Conservation (phyloP, 371 early-diverging fungal species). For the Blastocladiella emersonii region DNA sequence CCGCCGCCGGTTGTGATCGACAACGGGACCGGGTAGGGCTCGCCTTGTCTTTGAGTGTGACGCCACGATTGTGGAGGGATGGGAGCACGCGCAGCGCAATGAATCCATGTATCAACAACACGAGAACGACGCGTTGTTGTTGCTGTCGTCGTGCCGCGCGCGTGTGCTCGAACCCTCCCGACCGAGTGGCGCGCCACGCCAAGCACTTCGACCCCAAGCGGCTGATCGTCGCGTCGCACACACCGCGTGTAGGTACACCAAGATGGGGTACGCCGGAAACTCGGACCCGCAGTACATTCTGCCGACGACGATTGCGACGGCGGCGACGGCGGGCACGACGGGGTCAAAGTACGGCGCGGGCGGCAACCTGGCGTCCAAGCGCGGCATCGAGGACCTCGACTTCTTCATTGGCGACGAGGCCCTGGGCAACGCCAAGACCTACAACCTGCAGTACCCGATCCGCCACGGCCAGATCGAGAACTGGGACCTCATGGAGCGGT, state of each 20-base stretch:
- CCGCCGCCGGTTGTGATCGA: constrained; percentile 74
- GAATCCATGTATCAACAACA: no score
- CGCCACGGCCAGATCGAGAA: constrained; percentile 81
- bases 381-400: constrained; percentile 93
- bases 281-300: constrained; percentile 90
- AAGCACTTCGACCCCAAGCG: no score
- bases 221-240: no score
- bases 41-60: neutral
- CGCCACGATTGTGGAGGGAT: neutral
- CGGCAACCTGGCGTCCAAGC: constrained; percentile 75
- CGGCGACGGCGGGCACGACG: constrained; percentile 42
- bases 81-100: no score
- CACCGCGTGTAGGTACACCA: constrained; percentile 62
- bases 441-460: constrained; percentile 71
- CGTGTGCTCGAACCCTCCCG: no score
- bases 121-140: no score
- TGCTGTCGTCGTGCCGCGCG: no score
- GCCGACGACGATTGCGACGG: constrained; percentile 80
- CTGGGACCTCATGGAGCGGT: constrained; percentile 90
- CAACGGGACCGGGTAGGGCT: constrained; percentile 80
- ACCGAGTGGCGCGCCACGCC: no score
- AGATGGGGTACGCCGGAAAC: constrained; percentile 96
- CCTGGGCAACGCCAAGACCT: constrained; percentile 65
- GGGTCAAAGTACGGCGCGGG: constrained; percentile 37
- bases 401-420: constrained; percentile 96